Evolutionary conservation across 139 green algal genomes (phyloP).

Genomic region (Closterium sp.): DNA sequence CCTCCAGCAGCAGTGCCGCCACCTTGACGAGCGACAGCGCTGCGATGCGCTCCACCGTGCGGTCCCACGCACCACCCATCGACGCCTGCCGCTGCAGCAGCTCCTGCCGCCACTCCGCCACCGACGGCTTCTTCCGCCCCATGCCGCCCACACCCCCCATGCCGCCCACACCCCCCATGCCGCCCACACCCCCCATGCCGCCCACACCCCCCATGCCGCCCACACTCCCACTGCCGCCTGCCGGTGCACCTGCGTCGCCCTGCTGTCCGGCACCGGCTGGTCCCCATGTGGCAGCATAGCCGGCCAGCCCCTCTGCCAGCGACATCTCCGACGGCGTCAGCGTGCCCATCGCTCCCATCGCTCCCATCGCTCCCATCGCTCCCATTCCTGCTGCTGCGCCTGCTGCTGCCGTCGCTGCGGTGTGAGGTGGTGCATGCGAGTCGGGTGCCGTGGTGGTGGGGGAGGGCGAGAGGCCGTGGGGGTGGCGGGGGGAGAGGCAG

Average conservation of each 20-base stretch:
- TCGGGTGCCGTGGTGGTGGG: background rate
- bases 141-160: background rate
- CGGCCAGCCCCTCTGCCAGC: background rate
- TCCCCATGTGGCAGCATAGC: background rate
- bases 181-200: background rate
- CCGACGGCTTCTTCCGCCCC: background rate
- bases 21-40: constrained; percentile 41
- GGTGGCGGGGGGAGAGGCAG: background rate
- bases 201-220: no score
- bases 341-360: background rate
- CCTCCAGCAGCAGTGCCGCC: constrained; percentile 31
- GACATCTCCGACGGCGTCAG: background rate
- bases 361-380: no score
- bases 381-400: background rate
- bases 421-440: background rate
- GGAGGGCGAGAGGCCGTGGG: background rate
- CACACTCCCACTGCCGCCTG: no score
- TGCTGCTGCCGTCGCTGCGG: background rate
- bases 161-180: no score
- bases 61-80: constrained; percentile 17
- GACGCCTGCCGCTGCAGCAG: constrained; percentile 11
- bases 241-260: background rate
- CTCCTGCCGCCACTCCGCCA: constrained; percentile 1
- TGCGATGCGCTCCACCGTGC: constrained; percentile 34
- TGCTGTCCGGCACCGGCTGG: background rate